phyloP scores from a whole-genome alignment of 1,139 yeast genomes.

The Debaryomyces sp. region DNA sequence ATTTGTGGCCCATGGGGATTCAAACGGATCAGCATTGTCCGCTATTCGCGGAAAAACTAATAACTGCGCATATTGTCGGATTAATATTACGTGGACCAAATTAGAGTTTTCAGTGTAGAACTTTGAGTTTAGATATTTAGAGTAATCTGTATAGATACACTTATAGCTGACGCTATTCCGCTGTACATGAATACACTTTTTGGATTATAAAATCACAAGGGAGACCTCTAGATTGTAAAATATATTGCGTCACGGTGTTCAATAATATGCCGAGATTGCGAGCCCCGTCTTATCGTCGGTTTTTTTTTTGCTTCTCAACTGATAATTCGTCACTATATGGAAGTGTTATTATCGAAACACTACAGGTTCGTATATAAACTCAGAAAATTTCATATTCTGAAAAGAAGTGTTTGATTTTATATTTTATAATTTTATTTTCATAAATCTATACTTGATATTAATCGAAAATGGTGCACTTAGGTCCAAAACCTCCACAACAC shows the following conservation, averaged over 20 bases:
- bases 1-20: conserved; percentile 2
- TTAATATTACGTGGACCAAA: not conserved
- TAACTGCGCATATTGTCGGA: conserved; percentile 1
- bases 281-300: not conserved
- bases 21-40: conserved; percentile 4
- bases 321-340: not conserved
- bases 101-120: not conserved
- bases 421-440: not conserved
- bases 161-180: not conserved
- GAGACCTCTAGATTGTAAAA: not conserved
- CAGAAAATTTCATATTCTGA: not conserved
- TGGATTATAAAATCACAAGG: not conserved
- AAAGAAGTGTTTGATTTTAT: not conserved
- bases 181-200: not conserved
- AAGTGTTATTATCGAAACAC: not conserved
- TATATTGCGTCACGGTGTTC: not conserved
- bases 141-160: not conserved
- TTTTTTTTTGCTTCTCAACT: not conserved
- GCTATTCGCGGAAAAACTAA: conserved; percentile 5
- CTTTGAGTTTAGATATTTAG: not conserved
- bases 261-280: not conserved
- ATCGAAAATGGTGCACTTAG: conserved; percentile 70
- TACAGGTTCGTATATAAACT: not conserved
- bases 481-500: conserved; percentile 81
- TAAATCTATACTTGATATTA: not conserved